Evolutionary conservation across 2,329 filamentous ascomycete genomes (phyloP), one percentile per base, ranked within the genome.

Genomic region (Cercospora sesami): DNA sequence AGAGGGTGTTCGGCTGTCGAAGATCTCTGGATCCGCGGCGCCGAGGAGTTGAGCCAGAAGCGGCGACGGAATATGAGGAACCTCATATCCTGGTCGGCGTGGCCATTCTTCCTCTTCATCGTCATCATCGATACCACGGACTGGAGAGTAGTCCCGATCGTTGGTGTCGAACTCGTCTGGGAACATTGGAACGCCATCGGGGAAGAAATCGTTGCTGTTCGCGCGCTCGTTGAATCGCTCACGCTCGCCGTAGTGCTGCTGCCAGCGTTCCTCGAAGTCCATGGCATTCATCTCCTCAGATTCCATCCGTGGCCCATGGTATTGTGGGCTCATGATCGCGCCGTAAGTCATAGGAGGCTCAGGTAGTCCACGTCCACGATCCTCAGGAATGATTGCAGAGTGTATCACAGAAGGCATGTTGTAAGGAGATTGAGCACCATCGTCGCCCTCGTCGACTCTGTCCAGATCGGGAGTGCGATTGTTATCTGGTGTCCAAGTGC

Each of bases 41-140:
- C 63, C 66, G 18, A 60, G 62, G 30, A 68, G 48, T 48, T 68
- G 66, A 21, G 66, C 66, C 39, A 68, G 30, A 26, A 68, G 63
- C 26, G 48, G 42, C 12, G 57, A 45, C 18, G 66, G 66, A 16
- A 68, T 68, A 28, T 48, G 63, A 21, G 66, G 66, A 26, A 68
- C 31, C n/a, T 68, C 66, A 36, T 68, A 68, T 12, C 62, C 66
- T 14, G 57, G 66, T 59, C 57, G 58, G 21, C 58, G 63, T 36
- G 63, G 63, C 66, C 66, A 68, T 18, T 65, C 63, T 12, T 60
- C 53, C 18, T 65, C 64, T 14, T 61, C 42, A 16, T 61, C 63
- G 5, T 68, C 57, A 31, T 68, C 62, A 21, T 68, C 63, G 14
- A 64, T 64, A 16, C 62, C 62, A 48, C 62, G 62, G 14, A 64